Conservation (phyloP, 2,329 filamentous ascomycete genomes). For the Phialemonium atrogriseum region DNA sequence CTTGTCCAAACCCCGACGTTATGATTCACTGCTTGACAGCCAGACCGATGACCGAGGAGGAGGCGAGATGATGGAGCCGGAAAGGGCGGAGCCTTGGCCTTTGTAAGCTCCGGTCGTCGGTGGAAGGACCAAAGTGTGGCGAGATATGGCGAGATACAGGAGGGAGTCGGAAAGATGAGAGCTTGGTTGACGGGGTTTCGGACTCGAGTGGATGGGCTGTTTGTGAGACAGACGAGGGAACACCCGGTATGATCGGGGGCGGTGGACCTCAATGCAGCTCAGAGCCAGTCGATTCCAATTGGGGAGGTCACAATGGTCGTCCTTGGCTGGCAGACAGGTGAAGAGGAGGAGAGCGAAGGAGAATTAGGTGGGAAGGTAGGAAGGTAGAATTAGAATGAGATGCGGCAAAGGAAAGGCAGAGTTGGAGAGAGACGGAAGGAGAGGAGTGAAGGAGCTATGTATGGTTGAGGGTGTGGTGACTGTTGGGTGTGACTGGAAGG, state of each 20-base stretch:
- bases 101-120: too few relatives aligned
- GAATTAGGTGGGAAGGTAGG: too few relatives aligned
- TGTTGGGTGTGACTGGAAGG: slow-evolving; percentile 1
- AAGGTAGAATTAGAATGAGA: background rate
- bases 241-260: slow-evolving; percentile 1
- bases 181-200: background rate
- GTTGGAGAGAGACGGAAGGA: background rate
- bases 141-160: too few relatives aligned
- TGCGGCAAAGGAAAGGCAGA: slow-evolving; percentile 1
- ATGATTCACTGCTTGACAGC: slow-evolving; percentile 17
- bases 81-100: too few relatives aligned
- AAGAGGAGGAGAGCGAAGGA: slow-evolving; percentile 1
- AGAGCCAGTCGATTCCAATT: slow-evolving; percentile 1
- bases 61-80: too few relatives aligned
- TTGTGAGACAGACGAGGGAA: background rate
- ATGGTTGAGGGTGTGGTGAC: background rate
- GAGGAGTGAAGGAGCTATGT: background rate
- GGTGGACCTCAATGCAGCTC: slow-evolving; percentile 1
- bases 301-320: background rate
- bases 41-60: slow-evolving; percentile 8
- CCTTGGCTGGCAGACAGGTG: slow-evolving; percentile 1
- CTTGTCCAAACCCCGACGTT: slow-evolving; percentile 20
- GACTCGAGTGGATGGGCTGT: background rate
- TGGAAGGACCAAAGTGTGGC: too few relatives aligned
- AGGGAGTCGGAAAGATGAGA: slow-evolving; percentile 1